Evolutionary conservation across 2,329 filamentous ascomycete genomes (phyloP).

Genomic region (Fusarium mundagurra): DNA sequence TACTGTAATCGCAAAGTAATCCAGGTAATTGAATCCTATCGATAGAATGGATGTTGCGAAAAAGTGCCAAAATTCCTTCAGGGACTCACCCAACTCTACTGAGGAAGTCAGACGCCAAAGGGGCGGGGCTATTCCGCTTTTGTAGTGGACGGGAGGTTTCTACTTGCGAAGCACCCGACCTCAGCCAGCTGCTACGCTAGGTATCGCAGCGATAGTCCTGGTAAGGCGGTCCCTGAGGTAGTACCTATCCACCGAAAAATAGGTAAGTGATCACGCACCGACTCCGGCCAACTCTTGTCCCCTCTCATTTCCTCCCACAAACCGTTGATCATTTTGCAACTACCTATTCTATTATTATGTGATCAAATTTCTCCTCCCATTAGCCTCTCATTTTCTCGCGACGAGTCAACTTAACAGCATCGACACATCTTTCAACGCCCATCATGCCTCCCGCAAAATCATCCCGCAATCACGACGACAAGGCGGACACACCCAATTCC

Average conservation of each 20-base stretch:
- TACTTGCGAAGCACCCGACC: neutral
- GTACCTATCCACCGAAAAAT: constrained; percentile 28
- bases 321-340: neutral
- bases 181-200: neutral
- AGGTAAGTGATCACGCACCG: constrained; percentile 31
- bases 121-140: neutral
- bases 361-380: constrained; percentile 10
- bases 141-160: neutral
- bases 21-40: neutral
- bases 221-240: neutral
- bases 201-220: neutral
- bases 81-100: neutral
- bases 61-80: neutral
- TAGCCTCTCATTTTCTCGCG: constrained; percentile 1
- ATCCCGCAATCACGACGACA: constrained; percentile 59
- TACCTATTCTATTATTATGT: constrained; percentile 39
- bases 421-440: neutral
- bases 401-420: neutral
- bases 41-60: neutral
- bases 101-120: neutral
- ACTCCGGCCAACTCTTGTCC: constrained; percentile 36
- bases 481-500: constrained; percentile 51
- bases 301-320: constrained; percentile 34
- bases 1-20: neutral
- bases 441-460: constrained; percentile 59